Evolutionary conservation across 2,329 filamentous ascomycete species (phyloP).

Genomic region (Aspergillus sp.): DNA sequence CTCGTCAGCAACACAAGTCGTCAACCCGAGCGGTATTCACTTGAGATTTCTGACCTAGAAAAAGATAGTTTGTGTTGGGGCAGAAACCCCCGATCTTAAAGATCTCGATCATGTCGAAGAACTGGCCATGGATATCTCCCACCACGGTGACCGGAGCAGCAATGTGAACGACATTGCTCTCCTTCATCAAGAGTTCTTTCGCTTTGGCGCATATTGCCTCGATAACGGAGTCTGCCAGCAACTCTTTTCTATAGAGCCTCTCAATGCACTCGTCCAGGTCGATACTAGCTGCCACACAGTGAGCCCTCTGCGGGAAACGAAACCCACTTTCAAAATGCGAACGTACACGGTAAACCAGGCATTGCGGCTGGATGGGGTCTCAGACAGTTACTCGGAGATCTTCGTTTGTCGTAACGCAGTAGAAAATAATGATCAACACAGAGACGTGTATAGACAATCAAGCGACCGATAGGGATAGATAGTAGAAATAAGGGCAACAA

Average conservation of each 20-base stretch:
- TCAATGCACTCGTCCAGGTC: slow-evolving; percentile 98
- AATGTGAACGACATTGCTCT: slow-evolving; percentile 99
- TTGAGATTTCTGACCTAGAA: slow-evolving; percentile 62
- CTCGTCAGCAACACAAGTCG: too few species aligned
- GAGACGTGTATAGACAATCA: neutral
- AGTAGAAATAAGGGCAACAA: neutral
- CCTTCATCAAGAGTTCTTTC: slow-evolving; percentile 97
- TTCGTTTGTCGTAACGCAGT: too few species aligned
- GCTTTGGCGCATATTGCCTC: slow-evolving; percentile 99
- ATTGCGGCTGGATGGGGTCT: slow-evolving; percentile 22
- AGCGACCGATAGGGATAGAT: neutral
- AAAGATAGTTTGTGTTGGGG: slow-evolving; percentile 97
- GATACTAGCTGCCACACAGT: slow-evolving; percentile 67
- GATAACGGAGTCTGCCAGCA: slow-evolving; percentile 94
- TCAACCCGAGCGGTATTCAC: too few species aligned
- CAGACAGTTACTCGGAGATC: neutral
- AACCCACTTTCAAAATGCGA: neutral
- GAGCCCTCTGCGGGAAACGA: slow-evolving; percentile 1
- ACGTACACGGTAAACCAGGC: slow-evolving; percentile 43
- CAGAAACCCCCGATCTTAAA: slow-evolving; percentile 97
- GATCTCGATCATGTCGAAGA: slow-evolving; percentile 98
- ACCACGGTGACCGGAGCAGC: slow-evolving; percentile 93
- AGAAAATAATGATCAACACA: too few species aligned
- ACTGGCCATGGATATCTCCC: slow-evolving; percentile 97
- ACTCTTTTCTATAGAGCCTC: slow-evolving; percentile 92